These are phyloP conservation scores for Xerocomus potaroensis DNA, from an alignment of 768 basidiomycete genomes.

Conservation along the genomic window DNA sequence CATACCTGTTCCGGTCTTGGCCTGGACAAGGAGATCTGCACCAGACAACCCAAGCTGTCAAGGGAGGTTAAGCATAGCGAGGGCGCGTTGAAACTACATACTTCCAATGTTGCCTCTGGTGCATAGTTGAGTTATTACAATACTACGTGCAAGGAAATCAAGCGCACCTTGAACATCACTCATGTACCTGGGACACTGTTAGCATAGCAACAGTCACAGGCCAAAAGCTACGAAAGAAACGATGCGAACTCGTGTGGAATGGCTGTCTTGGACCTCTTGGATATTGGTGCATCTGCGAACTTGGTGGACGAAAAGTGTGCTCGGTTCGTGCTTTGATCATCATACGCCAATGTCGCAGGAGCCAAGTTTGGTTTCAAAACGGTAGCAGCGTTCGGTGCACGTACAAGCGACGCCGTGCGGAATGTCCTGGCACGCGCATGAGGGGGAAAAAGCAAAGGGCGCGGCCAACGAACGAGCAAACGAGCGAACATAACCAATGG, in stretches of 20 bases:
- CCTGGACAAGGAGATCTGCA: slow-evolving; percentile 46
- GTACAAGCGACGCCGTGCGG: slow-evolving; percentile 7
- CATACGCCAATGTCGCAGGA: background rate
- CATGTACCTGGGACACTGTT: slow-evolving; percentile 33
- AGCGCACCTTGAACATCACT: slow-evolving; percentile 45
- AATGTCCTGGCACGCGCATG: slow-evolving; percentile 14
- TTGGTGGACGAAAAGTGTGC: slow-evolving; percentile 27
- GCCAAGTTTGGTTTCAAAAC: slow-evolving; percentile 8
- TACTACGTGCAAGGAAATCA: background rate
- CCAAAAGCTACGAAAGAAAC: background rate
- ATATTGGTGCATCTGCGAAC: slow-evolving; percentile 34
- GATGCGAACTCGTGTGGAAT: slow-evolving; percentile 41
- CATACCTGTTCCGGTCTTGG: slow-evolving; percentile 60
- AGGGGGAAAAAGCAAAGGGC: slow-evolving; percentile 10
- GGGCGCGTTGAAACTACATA: slow-evolving; percentile 5
- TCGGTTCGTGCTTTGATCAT: slow-evolving; percentile 18
- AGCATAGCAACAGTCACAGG: slow-evolving; percentile 14
- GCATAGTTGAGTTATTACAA: background rate
- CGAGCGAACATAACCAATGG: slow-evolving; percentile 20
- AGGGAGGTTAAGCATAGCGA: slow-evolving; percentile 2
- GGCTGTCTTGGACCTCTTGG: slow-evolving; percentile 36
- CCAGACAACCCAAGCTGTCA: slow-evolving; percentile 38
- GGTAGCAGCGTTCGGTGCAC: slow-evolving; percentile 7
- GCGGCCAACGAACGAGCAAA: slow-evolving; percentile 23
- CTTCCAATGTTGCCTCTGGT: slow-evolving; percentile 40